Base-by-base conservation (phyloP, 2,329 filamentous ascomycete genomes). In the Furcasterigmium furcatum region DNA sequence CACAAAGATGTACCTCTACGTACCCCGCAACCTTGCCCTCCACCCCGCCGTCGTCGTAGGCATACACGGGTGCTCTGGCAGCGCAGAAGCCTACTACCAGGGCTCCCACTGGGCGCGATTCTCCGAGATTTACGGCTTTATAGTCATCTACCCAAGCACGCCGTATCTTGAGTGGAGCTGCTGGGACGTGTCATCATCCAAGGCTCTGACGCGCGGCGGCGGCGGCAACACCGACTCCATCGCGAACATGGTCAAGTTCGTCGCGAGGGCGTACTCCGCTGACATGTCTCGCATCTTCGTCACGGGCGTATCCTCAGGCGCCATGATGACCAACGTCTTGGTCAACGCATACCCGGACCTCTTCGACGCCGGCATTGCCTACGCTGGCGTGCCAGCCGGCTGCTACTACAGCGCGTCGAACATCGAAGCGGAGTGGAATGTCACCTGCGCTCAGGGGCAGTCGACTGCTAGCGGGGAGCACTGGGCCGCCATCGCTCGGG, bases 121-220 rank as follows among this genome's bases (percentile, higher is more conserved):
- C 14, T 75, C 80, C 14, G 77, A 82, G 50, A 62, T 64, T 24
- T 67, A 77, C 43, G 78, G 78, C 25, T 82, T 77, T 61, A 79
- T 85, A 44, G 59, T 71, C 22, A 68, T 75, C 51, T 76, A 71
- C 51, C 73, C 73, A 4, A 66, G 66, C 54, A 71, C 64, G 8
- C 57, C 57, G 16, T 68, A 66, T 43, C 9, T 58, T 58, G 13
- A 47, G 13, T 34, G 18, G 44, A 71, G 61, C 41, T 84, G 81
- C 64, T 84, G 79, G 73, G 81, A 84, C 52, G 80, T 84, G 7
- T 71, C 76, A 5, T 78, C 73, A 12, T 67, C 68, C 30, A 68
- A 65, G 36, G 65, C 73, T 0, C 62, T 80, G 9, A 73, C 68
- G 4, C 76, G 76, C 47, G 63, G 72, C 39, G 76, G 75, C 12